These are phyloP conservation scores for Aspergillus sp. DNA, from an alignment of 2,329 filamentous ascomycete species.

Conservation along the genomic window DNA sequence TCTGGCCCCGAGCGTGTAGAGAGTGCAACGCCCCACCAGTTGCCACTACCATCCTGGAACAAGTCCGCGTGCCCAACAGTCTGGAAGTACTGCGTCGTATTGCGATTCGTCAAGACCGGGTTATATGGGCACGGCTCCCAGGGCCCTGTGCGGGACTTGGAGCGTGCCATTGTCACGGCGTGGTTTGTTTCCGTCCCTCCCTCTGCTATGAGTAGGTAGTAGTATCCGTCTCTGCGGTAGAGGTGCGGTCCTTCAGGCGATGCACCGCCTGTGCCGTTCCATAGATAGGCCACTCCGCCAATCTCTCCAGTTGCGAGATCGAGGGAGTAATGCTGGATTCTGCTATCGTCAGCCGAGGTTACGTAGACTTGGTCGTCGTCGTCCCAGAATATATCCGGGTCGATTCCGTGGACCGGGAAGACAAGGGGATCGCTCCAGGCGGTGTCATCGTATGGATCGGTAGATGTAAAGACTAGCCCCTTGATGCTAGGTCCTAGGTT, in stretches of 20 bases:
- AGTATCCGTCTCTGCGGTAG: slow-evolving; percentile 31
- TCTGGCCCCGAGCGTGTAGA: slow-evolving; percentile 39
- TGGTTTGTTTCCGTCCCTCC: slow-evolving; percentile 30
- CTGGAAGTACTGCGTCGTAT: slow-evolving; percentile 46
- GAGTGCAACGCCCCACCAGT: slow-evolving; percentile 56
- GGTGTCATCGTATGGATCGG: slow-evolving; percentile 12
- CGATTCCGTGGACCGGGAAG: slow-evolving; percentile 15
- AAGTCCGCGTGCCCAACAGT: slow-evolving; percentile 59
- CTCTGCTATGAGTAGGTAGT: slow-evolving; percentile 31
- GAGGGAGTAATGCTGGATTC: slow-evolving; percentile 13
- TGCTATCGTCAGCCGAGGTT: slow-evolving; percentile 7
- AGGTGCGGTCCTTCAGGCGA: slow-evolving; percentile 33
- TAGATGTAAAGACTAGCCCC: slow-evolving; percentile 20
- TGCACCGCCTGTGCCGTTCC: slow-evolving; percentile 51
- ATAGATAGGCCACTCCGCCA: slow-evolving; percentile 21
- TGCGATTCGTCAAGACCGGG: slow-evolving; percentile 42
- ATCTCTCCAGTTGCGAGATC: slow-evolving; percentile 30
- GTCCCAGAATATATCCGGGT: slow-evolving; percentile 25
- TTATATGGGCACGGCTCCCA: slow-evolving; percentile 43
- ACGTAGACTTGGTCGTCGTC: slow-evolving; percentile 14
- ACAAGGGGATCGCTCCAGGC: slow-evolving; percentile 18
- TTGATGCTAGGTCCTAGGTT: slow-evolving; percentile 4
- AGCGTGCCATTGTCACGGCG: slow-evolving; percentile 30
- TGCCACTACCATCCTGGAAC: slow-evolving; percentile 51
- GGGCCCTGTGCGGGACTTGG: slow-evolving; percentile 34